phyloP scores from a whole-genome alignment of 768 basidiomycete species.

The Lentinus brumalis region DNA sequence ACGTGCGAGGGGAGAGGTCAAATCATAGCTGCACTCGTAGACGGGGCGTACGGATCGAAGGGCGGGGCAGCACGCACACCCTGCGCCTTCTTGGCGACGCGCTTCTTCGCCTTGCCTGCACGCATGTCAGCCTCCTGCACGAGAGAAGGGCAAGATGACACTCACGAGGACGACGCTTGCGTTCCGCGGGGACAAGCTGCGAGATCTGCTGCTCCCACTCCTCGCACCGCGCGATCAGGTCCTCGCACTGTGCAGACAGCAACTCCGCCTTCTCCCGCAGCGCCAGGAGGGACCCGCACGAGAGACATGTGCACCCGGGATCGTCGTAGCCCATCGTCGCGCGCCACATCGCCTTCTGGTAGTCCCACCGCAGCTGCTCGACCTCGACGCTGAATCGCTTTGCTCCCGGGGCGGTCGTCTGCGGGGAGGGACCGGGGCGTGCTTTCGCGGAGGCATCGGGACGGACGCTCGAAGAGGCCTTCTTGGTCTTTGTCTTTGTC shows the following conservation, averaged over 20 bases:
- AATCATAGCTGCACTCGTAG: conserved; percentile 9
- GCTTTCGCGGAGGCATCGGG: too few relatives aligned
- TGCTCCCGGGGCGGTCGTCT: not conserved
- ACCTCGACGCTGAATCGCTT: conserved; percentile 13
- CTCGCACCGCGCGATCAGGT: not conserved
- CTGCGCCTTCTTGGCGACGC: conserved; percentile 1
- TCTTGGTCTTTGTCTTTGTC: not conserved
- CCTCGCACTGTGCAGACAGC: conserved; percentile 3
- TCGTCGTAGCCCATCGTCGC: not conserved
- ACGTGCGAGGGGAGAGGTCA: not conserved
- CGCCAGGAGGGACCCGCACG: conserved; percentile 9
- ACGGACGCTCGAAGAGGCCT: too few relatives aligned
- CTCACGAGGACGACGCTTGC: not conserved
- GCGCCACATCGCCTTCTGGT: conserved; percentile 10
- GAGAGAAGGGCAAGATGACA: not conserved
- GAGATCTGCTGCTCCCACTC: not conserved
- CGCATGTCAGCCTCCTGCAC: not conserved
- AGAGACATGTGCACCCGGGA: conserved; percentile 7
- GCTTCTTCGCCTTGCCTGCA: conserved; percentile 11
- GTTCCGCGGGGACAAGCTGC: not conserved
- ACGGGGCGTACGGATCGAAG: conserved; percentile 17
- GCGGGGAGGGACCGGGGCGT: not conserved
- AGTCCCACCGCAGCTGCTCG: conserved; percentile 16
- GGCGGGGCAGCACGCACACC: not conserved
- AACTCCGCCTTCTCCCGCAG: conserved; percentile 3